These are phyloP conservation scores for Penicillium taxi DNA, from an alignment of 495 filamentous ascomycete genomes.

Conservation along the genomic window DNA sequence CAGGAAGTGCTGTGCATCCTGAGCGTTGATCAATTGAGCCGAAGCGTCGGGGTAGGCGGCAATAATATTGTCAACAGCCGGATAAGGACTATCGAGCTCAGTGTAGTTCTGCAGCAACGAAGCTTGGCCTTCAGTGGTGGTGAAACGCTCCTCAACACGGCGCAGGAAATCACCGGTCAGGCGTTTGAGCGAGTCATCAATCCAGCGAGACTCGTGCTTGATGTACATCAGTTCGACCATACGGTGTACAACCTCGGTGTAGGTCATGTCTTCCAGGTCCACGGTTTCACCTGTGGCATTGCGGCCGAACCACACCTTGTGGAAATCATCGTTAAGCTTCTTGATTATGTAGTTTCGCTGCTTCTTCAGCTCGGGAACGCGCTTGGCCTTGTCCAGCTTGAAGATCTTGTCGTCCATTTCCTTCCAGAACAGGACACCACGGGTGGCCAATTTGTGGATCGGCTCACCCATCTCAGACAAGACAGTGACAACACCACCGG, in stretches of 20 bases:
- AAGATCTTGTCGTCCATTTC: conserved; percentile 99
- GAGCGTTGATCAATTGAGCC: conserved; percentile 89
- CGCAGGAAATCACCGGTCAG: conserved; percentile 92
- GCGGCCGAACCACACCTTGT: conserved; percentile 97
- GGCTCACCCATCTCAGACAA: conserved; percentile 98
- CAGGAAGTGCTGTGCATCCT: conserved; percentile 94
- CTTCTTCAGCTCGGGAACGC: conserved; percentile 85
- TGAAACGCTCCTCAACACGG: conserved; percentile 89
- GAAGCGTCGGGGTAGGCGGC: conserved; percentile 74
- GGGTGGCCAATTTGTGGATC: conserved; percentile 94
- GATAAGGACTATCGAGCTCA: conserved; percentile 76
- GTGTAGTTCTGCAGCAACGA: conserved; percentile 79
- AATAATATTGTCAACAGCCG: conserved; percentile 69
- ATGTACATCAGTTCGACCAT: conserved; percentile 97
- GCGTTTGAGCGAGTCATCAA: conserved; percentile 71
- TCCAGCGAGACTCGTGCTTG: conserved; percentile 89
- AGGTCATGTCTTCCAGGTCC: conserved; percentile 98
- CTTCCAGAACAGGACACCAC: conserved; percentile 91
- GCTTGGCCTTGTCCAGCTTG: conserved; percentile 89
- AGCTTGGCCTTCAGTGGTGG: conserved; percentile 51
- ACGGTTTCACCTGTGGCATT: conserved; percentile 70
- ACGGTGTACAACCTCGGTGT: conserved; percentile 80
- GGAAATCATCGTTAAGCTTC: conserved; percentile 96
- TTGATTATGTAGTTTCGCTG: conserved; percentile 90
- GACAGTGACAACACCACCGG: conserved; percentile 94